These are phyloP conservation scores for Dactylellina haptotyla DNA, from an alignment of 2,329 filamentous ascomycete species.

Conservation along the genomic window DNA sequence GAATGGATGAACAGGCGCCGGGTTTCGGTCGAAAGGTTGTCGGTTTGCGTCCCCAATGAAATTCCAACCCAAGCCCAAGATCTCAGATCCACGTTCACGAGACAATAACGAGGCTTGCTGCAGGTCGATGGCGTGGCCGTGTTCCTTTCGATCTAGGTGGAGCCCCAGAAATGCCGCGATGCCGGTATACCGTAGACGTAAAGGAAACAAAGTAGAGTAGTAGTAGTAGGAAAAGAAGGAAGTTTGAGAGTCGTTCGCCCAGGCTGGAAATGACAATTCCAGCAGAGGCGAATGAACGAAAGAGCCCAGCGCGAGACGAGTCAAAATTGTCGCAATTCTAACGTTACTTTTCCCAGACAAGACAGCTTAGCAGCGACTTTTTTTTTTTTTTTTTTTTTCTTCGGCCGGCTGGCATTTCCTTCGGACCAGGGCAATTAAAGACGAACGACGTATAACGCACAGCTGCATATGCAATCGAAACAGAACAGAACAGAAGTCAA, in stretches of 20 bases:
- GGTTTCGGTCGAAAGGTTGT: constrained; percentile 50
- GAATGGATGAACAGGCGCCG: constrained; percentile 24
- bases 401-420: not conserved
- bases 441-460: constrained; percentile 13
- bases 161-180: too few species aligned
- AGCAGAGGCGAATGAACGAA: constrained; percentile 3
- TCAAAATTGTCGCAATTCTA: constrained; percentile 38
- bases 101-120: constrained; percentile 25
- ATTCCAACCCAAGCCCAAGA: constrained; percentile 2
- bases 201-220: not conserved
- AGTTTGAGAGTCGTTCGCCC: constrained; percentile 3
- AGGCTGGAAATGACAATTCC: constrained; percentile 24
- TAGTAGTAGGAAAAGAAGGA: constrained; percentile 4
- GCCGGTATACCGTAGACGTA: too few species aligned
- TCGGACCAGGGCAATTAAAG: not conserved
- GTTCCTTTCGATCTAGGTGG: too few species aligned
- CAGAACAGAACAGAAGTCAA: not conserved
- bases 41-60: constrained; percentile 1
- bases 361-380: not conserved
- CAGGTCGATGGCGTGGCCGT: constrained; percentile 1
- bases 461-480: not conserved
- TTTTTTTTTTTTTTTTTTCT: not conserved
- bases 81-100: constrained; percentile 3
- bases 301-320: constrained; percentile 26
- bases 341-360: constrained; percentile 28